Evolutionary conservation across 73 alveolate species (phyloP).

Genomic region (Stentor roeselii): DNA sequence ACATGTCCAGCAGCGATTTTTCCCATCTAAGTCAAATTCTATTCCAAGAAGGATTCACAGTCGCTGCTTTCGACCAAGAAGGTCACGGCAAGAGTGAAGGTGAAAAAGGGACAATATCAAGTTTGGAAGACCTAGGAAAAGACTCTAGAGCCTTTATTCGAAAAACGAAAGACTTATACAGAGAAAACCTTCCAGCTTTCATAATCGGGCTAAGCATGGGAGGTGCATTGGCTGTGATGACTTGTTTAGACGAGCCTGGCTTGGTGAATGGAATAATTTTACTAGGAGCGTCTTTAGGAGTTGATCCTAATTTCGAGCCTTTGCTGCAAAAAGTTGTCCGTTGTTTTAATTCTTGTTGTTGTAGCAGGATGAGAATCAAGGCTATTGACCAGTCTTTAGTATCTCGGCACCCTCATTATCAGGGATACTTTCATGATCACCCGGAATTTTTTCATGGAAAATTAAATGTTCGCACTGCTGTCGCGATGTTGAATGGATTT

Average conservation of each 20-base stretch:
- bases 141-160: not conserved
- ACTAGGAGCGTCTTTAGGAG: constrained; percentile 7
- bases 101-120: not conserved
- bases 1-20: not conserved
- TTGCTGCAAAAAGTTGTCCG: not conserved
- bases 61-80: not conserved
- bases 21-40: not conserved
- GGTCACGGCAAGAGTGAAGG: not conserved
- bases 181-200: not conserved
- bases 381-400: not conserved
- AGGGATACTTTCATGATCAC: not conserved
- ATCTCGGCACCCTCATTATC: not conserved
- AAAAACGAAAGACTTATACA: not conserved
- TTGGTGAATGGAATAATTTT: not conserved
- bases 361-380: not conserved
- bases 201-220: not conserved
- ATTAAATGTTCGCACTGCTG: not conserved
- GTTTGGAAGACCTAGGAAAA: constrained; percentile 14
- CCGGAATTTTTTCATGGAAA: not conserved
- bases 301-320: not conserved
- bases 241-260: not conserved
- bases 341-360: not conserved
- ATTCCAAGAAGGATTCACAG: not conserved
- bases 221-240: not conserved
- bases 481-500: not conserved